Evolutionary conservation across 306 rosid species (phyloP).

Genomic region (Citrullus amarus): DNA sequence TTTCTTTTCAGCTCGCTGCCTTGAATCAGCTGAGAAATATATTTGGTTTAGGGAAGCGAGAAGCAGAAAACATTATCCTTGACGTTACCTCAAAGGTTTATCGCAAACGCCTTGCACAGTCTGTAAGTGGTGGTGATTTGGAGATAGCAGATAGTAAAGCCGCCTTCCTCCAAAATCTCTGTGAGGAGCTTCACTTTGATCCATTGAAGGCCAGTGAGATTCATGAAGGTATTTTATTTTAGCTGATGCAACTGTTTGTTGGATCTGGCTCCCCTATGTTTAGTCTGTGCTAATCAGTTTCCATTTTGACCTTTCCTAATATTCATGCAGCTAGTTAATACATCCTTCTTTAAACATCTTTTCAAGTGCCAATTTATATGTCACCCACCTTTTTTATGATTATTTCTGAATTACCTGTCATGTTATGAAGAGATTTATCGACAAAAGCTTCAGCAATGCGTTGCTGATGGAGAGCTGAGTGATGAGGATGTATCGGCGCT

Average conservation of each 20-base stretch:
- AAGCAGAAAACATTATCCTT: constrained; percentile 63
- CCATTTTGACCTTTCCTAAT: not conserved
- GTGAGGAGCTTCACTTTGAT: constrained; percentile 78
- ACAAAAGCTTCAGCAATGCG: constrained; percentile 88
- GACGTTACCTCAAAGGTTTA: constrained; percentile 72
- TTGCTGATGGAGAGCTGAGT: constrained; percentile 75
- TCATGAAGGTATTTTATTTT: constrained; percentile 56
- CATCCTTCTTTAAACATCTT: not conserved
- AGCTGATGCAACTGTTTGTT: not conserved
- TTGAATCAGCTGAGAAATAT: constrained; percentile 77
- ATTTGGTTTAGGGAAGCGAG: constrained; percentile 90
- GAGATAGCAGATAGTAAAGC: constrained; percentile 96
- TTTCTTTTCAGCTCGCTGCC: constrained; percentile 37
- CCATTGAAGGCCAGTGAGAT: constrained; percentile 80
- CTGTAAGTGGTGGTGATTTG: constrained; percentile 56
- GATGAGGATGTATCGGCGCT: constrained; percentile 75
- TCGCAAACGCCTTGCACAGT: constrained; percentile 66
- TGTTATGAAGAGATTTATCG: constrained; percentile 72
- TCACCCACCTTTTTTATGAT: constrained; percentile 5
- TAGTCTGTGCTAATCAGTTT: not conserved
- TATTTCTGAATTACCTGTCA: constrained; percentile 18
- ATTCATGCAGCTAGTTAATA: not conserved
- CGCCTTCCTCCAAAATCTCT: constrained; percentile 79
- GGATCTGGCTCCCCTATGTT: not conserved
- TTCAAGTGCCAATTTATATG: not conserved